Base-by-base conservation (phyloP, 768 basidiomycete genomes). In the Cystoderma amianthinum region DNA sequence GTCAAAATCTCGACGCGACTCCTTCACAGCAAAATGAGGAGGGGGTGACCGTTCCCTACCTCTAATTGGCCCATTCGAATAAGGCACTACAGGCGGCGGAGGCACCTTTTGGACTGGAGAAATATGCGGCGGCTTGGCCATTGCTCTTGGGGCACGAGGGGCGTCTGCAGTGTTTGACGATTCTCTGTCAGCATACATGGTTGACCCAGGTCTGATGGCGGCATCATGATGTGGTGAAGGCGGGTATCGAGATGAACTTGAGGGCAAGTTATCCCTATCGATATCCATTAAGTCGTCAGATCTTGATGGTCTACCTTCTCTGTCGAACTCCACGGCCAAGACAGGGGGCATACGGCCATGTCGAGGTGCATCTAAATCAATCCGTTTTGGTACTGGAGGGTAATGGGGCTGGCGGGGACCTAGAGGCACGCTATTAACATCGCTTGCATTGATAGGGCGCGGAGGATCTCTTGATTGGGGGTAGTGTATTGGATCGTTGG, bases 181-280 rank as follows among this genome's bases (percentile, higher is more conserved):
- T 41, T 48, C 49, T 43, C 55, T 51, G 34, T 65, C 62, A 32
- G 59, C 46, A 45, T 67, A 61, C 55, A 58, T 59, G 4, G 54
- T 60, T 21, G 52, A 44, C 18, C 40, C 59, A 22, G 51, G 39
- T 16, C 42, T 49, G 41, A 23, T 50, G 45, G 9, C 19, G 11
- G 22, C 42, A 7, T 36, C 34, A 9, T n/a, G 34, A 7, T 9
- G 19, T 32, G 52, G 42, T 12, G 45, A 45, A 11, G 49, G 44
- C 19, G 41, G 50, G 30, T 41, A 32, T 39, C 45, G 44, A 34
- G 56, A 48, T 21, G 51, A 46, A 44, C 46, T 37, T 33, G 53
- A 18, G 47, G 52, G 33, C 36, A 39, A 37, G 23, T 53, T 49
- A 28, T 49, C 41, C 43, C 46, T 39, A 43, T 59, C 60, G 20